Evolutionary conservation across 371 early-diverging fungal species (phyloP).

Genomic region (Mortierella sp.): DNA sequence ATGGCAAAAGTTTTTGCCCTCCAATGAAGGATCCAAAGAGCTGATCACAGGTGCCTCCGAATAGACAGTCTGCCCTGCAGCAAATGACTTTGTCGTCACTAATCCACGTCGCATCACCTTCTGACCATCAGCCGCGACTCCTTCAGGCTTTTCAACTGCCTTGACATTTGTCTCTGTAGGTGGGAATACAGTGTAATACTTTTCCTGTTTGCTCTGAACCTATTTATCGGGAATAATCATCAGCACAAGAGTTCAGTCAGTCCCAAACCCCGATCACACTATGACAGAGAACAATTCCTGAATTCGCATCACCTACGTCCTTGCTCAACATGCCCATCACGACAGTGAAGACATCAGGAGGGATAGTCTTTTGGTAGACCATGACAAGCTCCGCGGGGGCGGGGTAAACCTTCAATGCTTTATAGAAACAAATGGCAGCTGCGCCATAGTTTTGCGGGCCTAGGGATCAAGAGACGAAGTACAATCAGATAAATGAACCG

Average conservation of each 20-base stretch:
- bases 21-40: constrained; percentile 69
- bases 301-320: constrained; percentile 71
- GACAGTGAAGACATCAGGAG: constrained; percentile 83
- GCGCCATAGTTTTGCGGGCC: constrained; percentile 78
- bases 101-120: constrained; percentile 67
- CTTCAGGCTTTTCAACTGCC: constrained; percentile 69
- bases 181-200: constrained; percentile 86
- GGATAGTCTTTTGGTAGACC: constrained; percentile 92
- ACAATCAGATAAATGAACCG: too few species aligned
- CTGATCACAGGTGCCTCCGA: constrained; percentile 80
- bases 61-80: constrained; percentile 76
- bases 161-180: constrained; percentile 75
- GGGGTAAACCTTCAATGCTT: constrained; percentile 92
- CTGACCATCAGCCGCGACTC: constrained; percentile 56
- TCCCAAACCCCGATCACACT: too few species aligned
- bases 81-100: constrained; percentile 75
- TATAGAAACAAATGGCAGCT: constrained; percentile 90
- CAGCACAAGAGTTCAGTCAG: too few species aligned
- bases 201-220: constrained; percentile 76
- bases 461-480: constrained; percentile 30
- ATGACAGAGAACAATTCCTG: too few species aligned
- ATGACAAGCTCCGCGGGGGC: constrained; percentile 91
- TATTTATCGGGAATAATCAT: constrained; percentile 27
- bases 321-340: constrained; percentile 88
- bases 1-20: constrained; percentile 70